Base-by-base conservation (phyloP, 148 eudicot species). In the Camellia granthamiana region DNA sequence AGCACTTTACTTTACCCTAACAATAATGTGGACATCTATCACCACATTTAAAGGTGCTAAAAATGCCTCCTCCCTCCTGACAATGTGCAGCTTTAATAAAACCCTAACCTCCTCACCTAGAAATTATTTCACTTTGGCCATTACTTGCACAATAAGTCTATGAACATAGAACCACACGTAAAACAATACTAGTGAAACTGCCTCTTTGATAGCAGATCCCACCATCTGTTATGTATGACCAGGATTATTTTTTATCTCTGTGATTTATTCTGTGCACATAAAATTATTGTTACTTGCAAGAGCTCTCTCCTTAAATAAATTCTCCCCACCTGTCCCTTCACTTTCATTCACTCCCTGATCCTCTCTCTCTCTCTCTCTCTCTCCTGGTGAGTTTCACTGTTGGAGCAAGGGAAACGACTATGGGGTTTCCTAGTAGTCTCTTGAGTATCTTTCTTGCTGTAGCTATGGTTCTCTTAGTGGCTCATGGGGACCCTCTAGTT, bases 401-500 rank as follows among this genome's bases (percentile, higher is more conserved):
- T 19, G 41, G 9, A 60, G 55, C 46, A 72, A 69, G 18, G 12
- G 61, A 51, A 67, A 67, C 62, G 81, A 78, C 47, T 0, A 89
- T 90, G 91, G 87, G 72, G 77, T 69, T 81, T 66, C 69, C 74
- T 81, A 85, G 51, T 76, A 77, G 43, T 49, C 55, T 79, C 19
- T 72, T 81, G 60, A 72, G 80, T 75, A 77, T 67, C 67, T 64
- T 78, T 68, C 77, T 86, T 51, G 61, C 81, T 63, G 54, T 74
- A 43, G 65, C 76, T 44, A 51, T 77, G 74, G 59, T 69, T 59
- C 63, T 80, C 30, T 74, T 72, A 7, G 80, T 81, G 73, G 84
- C 81, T 44, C 46, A 72, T 77, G 97, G 91, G 47, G 75, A 95
- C 51, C 90, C 97, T 75, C 79, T 93, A 46, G 96, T 95, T 69